Base-by-base conservation (phyloP, 495 filamentous ascomycete genomes). In the Neurospora sp. region DNA sequence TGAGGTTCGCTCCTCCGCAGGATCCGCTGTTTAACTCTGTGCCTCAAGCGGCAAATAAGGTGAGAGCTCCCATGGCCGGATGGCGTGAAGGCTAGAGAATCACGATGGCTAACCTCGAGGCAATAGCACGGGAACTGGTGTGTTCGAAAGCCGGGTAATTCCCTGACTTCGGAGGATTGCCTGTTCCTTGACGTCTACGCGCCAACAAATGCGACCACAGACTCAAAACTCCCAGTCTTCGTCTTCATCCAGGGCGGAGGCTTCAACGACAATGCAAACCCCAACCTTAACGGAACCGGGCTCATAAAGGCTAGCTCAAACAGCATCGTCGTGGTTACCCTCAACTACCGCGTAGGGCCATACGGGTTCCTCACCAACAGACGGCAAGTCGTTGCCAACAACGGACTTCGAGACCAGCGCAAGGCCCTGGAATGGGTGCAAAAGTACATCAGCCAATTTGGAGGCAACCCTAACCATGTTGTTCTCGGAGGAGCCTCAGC, bases 221-320 rank as follows among this genome's bases (percentile, higher is more conserved):
- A 76, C 0, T 85, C 83, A 0, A 87, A 84, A 16, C 83, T 91
- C 0, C 91, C 91, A 0, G 90, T 93, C 5, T 92, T 84, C 78
- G 85, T 94, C 74, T 93, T 87, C 77, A 90, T 94, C 69, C 90
- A 92, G 76, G 91, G 91, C 20, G 91, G 91, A 37, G 82, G 91
- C 8, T 93, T 91, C 80, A 89, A 88, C 27, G 60, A 69, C 1
- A 84, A 89, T 74, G 83, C 87, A 35, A 91, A 91, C 78, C 80
- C 87, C 0, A 90, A 92, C 77, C 87, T 87, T 74, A 90, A 93
- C 76, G 91, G 87, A 0, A 86, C 83, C 4, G 83, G 83, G 9
- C 80, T 93, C n/a, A 83, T 93, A 72, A 70, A 82, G 76, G 88
- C 87, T 0, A 87, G 88, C 8, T 84, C 82, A 5, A 80, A 84